Evolutionary conservation across 1,284 basidiomycete species (phyloP).

Genomic region (Moesziomyces sp.): DNA sequence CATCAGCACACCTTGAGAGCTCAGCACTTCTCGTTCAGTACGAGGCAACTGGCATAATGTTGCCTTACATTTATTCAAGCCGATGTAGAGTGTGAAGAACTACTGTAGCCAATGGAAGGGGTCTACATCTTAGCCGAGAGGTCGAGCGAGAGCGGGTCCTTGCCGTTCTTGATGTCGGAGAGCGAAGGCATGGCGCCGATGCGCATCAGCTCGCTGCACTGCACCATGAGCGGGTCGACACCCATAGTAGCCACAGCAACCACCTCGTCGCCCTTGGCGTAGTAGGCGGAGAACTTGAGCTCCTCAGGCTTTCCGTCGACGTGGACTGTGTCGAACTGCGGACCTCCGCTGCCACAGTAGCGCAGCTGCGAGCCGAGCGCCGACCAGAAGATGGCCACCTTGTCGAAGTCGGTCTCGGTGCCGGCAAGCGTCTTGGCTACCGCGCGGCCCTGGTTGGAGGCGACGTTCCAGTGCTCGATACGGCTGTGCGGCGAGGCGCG

Average conservation of each 20-base stretch:
- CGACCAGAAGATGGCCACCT: slow-evolving; percentile 87
- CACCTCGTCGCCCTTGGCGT: slow-evolving; percentile 80
- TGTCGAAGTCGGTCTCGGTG: slow-evolving; percentile 72
- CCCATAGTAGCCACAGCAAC: slow-evolving; percentile 88
- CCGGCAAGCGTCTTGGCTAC: slow-evolving; percentile 74
- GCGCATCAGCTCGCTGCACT: slow-evolving; percentile 82
- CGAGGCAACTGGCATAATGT: no score
- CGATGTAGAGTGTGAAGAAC: no score
- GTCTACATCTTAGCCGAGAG: slow-evolving; percentile 41
- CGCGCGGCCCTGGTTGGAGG: slow-evolving; percentile 84
- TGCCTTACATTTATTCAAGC: no score
- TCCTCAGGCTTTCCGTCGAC: slow-evolving; percentile 81
- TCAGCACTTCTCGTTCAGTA: no score
- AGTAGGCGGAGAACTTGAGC: slow-evolving; percentile 77
- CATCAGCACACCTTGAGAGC: no score
- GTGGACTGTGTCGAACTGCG: slow-evolving; percentile 77
- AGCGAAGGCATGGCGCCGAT: slow-evolving; percentile 83
- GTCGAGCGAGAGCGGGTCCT: slow-evolving; percentile 57
- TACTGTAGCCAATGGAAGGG: no score
- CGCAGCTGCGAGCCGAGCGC: slow-evolving; percentile 80
- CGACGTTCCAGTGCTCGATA: slow-evolving; percentile 94
- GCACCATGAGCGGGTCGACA: slow-evolving; percentile 82
- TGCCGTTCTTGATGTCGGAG: slow-evolving; percentile 76
- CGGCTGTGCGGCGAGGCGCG: slow-evolving; percentile 72
- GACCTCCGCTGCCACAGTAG: slow-evolving; percentile 79